Percentiles rank a stretch among this genome's conserved stretches.
Conservation (phyloP, 2,329 filamentous ascomycete genomes). For the Claviceps sorghi region DNA sequence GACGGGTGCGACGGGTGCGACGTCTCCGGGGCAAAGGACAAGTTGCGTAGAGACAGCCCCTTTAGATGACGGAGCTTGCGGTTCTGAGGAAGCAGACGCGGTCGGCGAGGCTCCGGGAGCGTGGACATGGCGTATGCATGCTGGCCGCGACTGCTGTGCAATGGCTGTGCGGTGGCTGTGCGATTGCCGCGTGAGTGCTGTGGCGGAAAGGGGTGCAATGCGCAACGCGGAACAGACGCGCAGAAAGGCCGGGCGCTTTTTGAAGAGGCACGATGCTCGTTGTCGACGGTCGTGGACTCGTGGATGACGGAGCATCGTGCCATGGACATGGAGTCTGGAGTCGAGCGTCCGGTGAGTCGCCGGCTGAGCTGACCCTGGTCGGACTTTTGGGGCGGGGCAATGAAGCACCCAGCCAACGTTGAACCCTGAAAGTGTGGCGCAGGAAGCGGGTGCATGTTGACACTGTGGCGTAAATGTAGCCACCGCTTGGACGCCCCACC, state of each 20-base stretch:
- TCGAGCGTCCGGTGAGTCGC: too few species aligned
- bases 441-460: too few species aligned
- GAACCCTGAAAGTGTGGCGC: too few species aligned
- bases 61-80: constrained; percentile 78
- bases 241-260: neutral
- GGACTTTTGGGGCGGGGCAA: too few species aligned
- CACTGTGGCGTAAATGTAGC: too few species aligned
- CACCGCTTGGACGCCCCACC: too few species aligned
- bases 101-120: constrained; percentile 26
- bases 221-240: neutral
- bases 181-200: neutral
- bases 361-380: too few species aligned
- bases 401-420: too few species aligned
- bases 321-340: too few species aligned
- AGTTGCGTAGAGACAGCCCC: constrained; percentile 74
- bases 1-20: constrained; percentile 33
- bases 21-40: constrained; percentile 49
- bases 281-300: too few species aligned
- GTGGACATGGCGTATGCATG: constrained; percentile 18
- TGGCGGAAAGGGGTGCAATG: neutral
- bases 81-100: constrained; percentile 54
- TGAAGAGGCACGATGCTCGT: too few species aligned
- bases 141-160: constrained; percentile 1
- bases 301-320: neutral
- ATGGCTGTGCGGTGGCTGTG: too few species aligned